These are phyloP conservation scores for Podospora bellae-mahoneyi DNA, from an alignment of 495 filamentous ascomycete genomes.

Conservation along the genomic window DNA sequence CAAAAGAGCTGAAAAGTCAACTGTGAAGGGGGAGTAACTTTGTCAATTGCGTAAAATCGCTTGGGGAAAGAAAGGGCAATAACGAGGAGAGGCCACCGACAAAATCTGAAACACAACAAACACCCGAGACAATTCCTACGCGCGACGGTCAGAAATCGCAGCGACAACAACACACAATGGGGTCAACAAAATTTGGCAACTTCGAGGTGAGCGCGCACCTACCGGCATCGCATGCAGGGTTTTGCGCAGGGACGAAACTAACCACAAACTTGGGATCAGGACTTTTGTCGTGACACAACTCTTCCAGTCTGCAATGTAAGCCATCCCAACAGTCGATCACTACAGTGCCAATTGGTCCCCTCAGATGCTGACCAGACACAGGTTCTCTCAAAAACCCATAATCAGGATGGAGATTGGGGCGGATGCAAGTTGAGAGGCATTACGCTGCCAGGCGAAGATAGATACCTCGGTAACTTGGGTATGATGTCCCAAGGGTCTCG, in stretches of 20 bases:
- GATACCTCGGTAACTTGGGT: constrained; percentile 82
- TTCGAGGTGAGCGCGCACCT: constrained; percentile 66
- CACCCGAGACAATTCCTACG: neutral
- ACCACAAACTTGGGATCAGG: constrained; percentile 43
- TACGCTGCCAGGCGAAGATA: constrained; percentile 51
- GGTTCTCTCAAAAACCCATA: constrained; percentile 43
- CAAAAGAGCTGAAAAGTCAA: neutral
- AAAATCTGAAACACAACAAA: neutral
- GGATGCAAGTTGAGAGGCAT: constrained; percentile 76
- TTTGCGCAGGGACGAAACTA: constrained; percentile 16
- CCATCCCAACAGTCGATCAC: neutral
- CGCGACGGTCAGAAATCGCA: constrained; percentile 2
- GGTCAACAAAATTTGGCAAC: constrained; percentile 77
- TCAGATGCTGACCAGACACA: constrained; percentile 25
- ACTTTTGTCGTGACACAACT: constrained; percentile 96
- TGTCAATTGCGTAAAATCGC: neutral
- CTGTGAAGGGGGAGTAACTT: neutral
- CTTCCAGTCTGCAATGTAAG: constrained; percentile 95
- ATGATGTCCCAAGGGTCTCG: constrained; percentile 33
- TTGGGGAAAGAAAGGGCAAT: neutral
- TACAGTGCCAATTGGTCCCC: neutral
- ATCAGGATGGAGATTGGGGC: constrained; percentile 51
- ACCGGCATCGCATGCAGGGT: neutral
- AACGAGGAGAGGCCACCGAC: neutral
- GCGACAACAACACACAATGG: constrained; percentile 37